Conservation (phyloP, 345 rosid species). For the Aquilaria yunnanensis region DNA sequence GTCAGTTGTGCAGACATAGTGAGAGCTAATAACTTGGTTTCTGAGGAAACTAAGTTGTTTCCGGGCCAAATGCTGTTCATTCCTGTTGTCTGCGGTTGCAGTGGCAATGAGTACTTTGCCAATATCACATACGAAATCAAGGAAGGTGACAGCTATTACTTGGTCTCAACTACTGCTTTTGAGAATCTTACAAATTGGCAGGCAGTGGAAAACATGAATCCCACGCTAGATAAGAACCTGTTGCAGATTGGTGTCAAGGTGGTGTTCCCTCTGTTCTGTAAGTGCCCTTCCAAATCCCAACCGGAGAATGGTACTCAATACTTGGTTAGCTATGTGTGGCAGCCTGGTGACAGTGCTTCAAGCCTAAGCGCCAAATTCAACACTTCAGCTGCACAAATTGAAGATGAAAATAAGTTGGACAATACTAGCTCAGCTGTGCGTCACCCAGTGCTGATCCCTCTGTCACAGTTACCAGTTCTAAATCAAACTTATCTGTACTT, state of each 20-base stretch:
- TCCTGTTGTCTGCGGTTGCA: conserved; percentile 48
- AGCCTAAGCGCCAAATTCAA: conserved; percentile 37
- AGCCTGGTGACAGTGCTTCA: conserved; percentile 30
- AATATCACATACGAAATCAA: conserved; percentile 45
- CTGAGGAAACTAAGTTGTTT: conserved; percentile 29
- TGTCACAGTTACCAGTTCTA: conserved; percentile 38
- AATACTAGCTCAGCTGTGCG: conserved; percentile 25
- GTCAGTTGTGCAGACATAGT: conserved; percentile 30
- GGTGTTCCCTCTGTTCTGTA: conserved; percentile 48
- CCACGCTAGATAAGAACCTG: conserved; percentile 21
- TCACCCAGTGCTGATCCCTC: conserved; percentile 49
- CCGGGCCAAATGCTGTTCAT: conserved; percentile 50
- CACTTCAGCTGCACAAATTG: conserved; percentile 29
- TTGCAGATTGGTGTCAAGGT: conserved; percentile 37
- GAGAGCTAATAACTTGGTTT: conserved; percentile 41
- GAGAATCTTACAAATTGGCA: conserved; percentile 50
- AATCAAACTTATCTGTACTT: conserved; percentile 18
- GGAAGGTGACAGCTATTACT: conserved; percentile 43
- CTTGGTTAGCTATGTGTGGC: conserved; percentile 54
- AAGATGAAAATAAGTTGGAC: conserved; percentile 27
- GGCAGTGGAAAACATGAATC: conserved; percentile 33
- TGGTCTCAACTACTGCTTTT: conserved; percentile 30
- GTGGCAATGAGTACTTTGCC: conserved; percentile 37
- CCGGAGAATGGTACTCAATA: conserved; percentile 21
- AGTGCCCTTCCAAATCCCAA: conserved; percentile 41